Conservation (phyloP, 1,284 basidiomycete species). For the Tremellales sp. region DNA sequence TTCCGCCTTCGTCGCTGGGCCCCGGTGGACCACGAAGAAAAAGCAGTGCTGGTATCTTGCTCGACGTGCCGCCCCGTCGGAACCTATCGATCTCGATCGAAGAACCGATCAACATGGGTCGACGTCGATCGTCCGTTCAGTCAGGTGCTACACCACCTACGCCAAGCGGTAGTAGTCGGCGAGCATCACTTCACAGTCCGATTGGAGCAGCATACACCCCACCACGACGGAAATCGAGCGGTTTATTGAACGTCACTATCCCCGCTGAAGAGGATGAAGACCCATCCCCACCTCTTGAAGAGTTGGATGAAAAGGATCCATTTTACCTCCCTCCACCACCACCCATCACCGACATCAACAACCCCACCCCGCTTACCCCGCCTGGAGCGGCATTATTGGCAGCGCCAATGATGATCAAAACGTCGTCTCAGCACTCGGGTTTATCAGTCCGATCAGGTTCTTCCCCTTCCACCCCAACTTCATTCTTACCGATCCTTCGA, state of each 20-base stretch:
- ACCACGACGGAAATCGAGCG: background rate
- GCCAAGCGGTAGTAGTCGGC: background rate
- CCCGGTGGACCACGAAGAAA: background rate
- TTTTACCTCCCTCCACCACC: background rate
- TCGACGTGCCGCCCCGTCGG: background rate
- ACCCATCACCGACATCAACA: background rate
- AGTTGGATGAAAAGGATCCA: conserved; percentile 1
- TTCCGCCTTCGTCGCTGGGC: background rate
- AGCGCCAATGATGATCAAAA: background rate
- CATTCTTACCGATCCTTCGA: background rate
- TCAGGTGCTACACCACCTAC: background rate
- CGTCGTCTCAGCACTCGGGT: background rate
- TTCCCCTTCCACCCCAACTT: background rate
- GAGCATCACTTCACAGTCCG: background rate
- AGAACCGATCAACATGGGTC: background rate
- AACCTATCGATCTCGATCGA: background rate
- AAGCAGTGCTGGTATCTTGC: background rate
- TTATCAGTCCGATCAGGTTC: background rate
- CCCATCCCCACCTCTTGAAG: conserved; percentile 5
- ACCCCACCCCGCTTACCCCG: background rate
- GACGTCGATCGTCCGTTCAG: background rate
- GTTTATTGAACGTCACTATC: background rate
- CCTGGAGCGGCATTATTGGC: background rate
- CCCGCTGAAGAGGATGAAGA: background rate
- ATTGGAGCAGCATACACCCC: background rate